Percentiles rank a stretch among this genome's conserved stretches.
Conservation (phyloP, 306 rosid species). For the Pueraria montana region DNA sequence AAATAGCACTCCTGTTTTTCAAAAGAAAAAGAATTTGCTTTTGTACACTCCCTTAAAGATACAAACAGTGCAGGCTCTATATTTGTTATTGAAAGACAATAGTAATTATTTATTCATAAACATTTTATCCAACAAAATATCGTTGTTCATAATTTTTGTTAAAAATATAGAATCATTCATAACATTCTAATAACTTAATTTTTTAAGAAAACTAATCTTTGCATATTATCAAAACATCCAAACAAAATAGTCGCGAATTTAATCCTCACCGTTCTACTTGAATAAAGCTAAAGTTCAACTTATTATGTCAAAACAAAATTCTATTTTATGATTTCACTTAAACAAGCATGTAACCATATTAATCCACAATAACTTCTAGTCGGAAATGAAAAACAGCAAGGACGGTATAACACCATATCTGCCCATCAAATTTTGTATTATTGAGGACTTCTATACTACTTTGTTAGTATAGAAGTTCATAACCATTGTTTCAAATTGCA, state of each 20-base stretch:
- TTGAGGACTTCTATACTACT: too few relatives aligned
- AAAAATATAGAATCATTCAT: too few relatives aligned
- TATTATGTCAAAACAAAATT: too few relatives aligned
- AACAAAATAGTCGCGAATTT: not conserved
- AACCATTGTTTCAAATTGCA: not conserved
- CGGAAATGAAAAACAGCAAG: not conserved
- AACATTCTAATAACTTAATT: not conserved
- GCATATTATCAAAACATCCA: not conserved
- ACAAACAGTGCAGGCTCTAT: too few relatives aligned
- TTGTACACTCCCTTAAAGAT: too few relatives aligned
- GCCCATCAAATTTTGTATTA: too few relatives aligned
- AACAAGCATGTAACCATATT: not conserved
- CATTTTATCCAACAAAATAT: not conserved
- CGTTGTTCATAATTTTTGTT: not conserved
- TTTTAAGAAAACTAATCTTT: not conserved
- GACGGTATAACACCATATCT: not conserved
- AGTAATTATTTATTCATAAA: too few relatives aligned
- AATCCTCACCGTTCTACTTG: not conserved
- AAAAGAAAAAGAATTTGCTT: too few relatives aligned
- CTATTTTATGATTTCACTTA: too few relatives aligned
- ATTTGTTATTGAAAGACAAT: too few relatives aligned
- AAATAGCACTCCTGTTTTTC: too few relatives aligned
- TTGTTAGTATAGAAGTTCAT: too few relatives aligned
- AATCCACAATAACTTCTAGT: not conserved
- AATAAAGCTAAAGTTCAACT: not conserved